These are phyloP conservation scores for Trifolium repens DNA, from an alignment of 306 rosid genomes.

Conservation along the genomic window DNA sequence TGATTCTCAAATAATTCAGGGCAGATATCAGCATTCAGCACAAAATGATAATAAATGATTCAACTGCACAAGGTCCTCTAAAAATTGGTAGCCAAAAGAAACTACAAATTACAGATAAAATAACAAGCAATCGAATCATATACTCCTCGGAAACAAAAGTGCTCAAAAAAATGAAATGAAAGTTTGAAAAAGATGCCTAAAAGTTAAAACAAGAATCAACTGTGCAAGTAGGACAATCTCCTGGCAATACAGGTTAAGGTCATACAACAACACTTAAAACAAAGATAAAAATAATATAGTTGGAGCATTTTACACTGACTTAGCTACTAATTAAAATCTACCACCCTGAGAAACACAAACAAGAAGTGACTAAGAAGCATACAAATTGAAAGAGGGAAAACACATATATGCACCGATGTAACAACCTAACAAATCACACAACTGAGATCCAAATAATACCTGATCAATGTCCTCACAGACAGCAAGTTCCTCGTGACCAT, in stretches of 20 bases:
- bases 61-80: slow-evolving; percentile 2
- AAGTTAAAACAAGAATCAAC: not conserved
- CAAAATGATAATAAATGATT: not conserved
- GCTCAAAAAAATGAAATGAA: not conserved
- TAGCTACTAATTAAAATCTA: slow-evolving; percentile 17
- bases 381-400: slow-evolving; percentile 27
- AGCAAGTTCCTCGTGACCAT: slow-evolving; percentile 96
- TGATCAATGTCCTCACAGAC: slow-evolving; percentile 96
- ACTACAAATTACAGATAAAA: slow-evolving; percentile 23
- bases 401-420: slow-evolving; percentile 5
- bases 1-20: slow-evolving; percentile 19
- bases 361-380: slow-evolving; percentile 12
- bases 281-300: not conserved
- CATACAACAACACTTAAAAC: slow-evolving; percentile 14
- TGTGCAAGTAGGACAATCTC: not conserved
- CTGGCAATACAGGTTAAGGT: not conserved
- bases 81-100: slow-evolving; percentile 28
- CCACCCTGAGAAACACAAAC: slow-evolving; percentile 1
- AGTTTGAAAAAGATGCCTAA: not conserved
- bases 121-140: slow-evolving; percentile 1
- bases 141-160: not conserved
- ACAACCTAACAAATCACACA: slow-evolving; percentile 5
- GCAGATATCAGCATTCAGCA: slow-evolving; percentile 20
- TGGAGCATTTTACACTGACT: slow-evolving; percentile 6
- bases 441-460: slow-evolving; percentile 57